Evolutionary conservation across 768 basidiomycete species (phyloP), one percentile per base, ranked within the genome.

Genomic region (Lactifluus volemus): DNA sequence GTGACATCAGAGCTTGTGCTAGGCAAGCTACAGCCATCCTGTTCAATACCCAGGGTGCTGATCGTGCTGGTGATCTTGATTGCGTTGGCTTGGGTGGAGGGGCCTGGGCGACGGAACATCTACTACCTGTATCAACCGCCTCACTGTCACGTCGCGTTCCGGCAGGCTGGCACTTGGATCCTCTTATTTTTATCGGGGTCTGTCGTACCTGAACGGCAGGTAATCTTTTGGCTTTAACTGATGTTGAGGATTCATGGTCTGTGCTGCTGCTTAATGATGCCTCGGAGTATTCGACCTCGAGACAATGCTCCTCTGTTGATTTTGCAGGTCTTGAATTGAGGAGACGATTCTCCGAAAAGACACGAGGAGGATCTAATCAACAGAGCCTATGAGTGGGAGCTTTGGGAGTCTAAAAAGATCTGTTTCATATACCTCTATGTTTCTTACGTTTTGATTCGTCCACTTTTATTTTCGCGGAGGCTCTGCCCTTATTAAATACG

Each of bases 401-500:
- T 17, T 38, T 39, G 8, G 17, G 12, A 10, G 12, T 52, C 39
- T 1, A 14, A 47, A 6, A 14, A 19, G 6, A 34, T 30, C 9
- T 51, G 53, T 55, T 19, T 49, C 39, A 59, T 29, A 15, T 49
- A 45, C 65, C 63, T 63, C 60, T 76, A 70, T 70, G 68, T 71
- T 59, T 69, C 72, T 54, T 58, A 58, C 48, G 45, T 58, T 65
- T 66, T 58, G 64, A 64, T 34, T 68, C 68, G 11, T 52, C 25
- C 49, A 68, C 65, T 61, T 69, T 66, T 4, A 77, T 71, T 59
- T 76, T 78, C 6, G 68, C 67, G 0, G 86, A 88, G 15, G 84
- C 82, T 66, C 78, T 86, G 1, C 86, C 86, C 70, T 81, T 85
- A 64, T 74, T 78, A 64, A 87, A 86, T 1, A 87, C 81, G 1